Evolutionary conservation across 495 filamentous ascomycete species (phyloP), one percentile per base, ranked within the genome.

Genomic region (Xylaria venustula): DNA sequence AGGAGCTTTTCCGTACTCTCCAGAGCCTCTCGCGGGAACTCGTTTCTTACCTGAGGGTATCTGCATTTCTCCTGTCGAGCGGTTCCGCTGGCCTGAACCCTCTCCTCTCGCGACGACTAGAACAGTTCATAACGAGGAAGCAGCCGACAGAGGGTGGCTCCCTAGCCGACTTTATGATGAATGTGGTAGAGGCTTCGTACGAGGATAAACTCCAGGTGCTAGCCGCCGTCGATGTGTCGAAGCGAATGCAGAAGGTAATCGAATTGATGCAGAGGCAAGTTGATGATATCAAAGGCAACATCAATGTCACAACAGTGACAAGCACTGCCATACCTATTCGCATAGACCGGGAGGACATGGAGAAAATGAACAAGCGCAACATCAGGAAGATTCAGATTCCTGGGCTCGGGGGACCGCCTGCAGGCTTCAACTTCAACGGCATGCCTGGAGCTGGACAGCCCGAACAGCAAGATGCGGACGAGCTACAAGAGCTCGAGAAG

Each of bases 91-190:
- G 84, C 9, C 68, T 98, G 14, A 92, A 92, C 5, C 92, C 92
- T 0, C 77, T 93, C n/a, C 82, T 96, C 40, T 88, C 91, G 0
- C 83, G 92, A 22, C 86, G 91, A 46, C 83, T 98, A 14, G 91
- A 97, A 70, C 70, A 92, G 7, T 92, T 91, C 67, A 95, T 98
- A 50, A 81, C 82, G 1, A 86, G 83, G 71, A 93, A 93, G 61
- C 87, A 88, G 52, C 67, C 90, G 34, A 72, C 79, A 34, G 90
- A 97, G 57, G 92, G 94, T 4, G 94, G 93, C 7, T 79, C 83
- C 7, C 78, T 99, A n/a, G 94, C 94, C 7, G 95, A 99, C 70
- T 97, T 97, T 64, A 95, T 98, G 91, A 86, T 90, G 7, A 93
- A 94, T 72, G 83, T 97, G 25, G 84, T 95, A 2, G 90, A 96